These are phyloP conservation scores for Thielaviopsis ethacetica DNA, from an alignment of 2,329 filamentous ascomycete species.

Conservation along the genomic window DNA sequence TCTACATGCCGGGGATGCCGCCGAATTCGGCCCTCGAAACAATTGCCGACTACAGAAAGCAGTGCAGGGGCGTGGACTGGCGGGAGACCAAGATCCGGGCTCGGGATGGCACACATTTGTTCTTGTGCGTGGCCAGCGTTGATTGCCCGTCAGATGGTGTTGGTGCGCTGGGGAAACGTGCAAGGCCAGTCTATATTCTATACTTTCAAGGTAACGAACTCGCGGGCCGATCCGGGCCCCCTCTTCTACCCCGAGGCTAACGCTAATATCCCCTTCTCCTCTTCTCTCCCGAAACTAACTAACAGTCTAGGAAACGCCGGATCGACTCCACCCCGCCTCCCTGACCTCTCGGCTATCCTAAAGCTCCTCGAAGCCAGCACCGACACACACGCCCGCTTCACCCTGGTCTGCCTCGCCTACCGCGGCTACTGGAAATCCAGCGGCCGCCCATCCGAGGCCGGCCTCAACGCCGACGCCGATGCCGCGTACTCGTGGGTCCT, in stretches of 20 bases:
- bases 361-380: constrained; percentile 26
- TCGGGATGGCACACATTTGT: constrained; percentile 48
- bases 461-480: constrained; percentile 51
- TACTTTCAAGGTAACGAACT: constrained; percentile 39
- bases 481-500: constrained; percentile 48
- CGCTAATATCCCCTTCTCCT: too few relatives aligned
- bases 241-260: too few relatives aligned
- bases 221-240: too few relatives aligned
- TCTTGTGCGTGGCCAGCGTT: constrained; percentile 37
- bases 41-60: constrained; percentile 43
- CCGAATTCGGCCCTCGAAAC: constrained; percentile 52
- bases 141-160: too few relatives aligned
- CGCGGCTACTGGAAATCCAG: constrained; percentile 66
- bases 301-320: constrained; percentile 36
- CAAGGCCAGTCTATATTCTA: constrained; percentile 30
- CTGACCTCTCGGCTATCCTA: constrained; percentile 37
- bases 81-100: constrained; percentile 43
- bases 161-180: constrained; percentile 3
- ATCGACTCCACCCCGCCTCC: constrained; percentile 39
- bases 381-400: constrained; percentile 23
- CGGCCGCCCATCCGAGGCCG: constrained; percentile 52
- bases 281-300: constrained; percentile 12
- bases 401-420: constrained; percentile 41
- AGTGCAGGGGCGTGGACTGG: constrained; percentile 50
- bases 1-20: constrained; percentile 64